Percentiles rank a stretch among this genome's conserved stretches.
Conservation (phyloP, 441 rosid species). For the Mallotus japonicus region DNA sequence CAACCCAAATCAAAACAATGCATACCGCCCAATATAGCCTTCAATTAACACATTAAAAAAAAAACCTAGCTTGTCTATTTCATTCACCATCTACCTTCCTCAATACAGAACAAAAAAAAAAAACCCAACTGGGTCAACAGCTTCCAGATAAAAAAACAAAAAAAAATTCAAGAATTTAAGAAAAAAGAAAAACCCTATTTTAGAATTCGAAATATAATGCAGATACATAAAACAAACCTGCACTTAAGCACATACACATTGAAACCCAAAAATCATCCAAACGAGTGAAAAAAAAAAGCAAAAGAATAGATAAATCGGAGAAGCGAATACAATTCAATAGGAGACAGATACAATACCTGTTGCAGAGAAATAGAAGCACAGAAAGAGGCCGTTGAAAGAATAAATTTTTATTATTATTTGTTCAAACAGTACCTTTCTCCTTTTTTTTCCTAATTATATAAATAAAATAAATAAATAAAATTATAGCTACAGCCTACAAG, state of each 20-base stretch:
- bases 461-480: background rate
- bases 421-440: background rate
- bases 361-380: slow-evolving; percentile 11
- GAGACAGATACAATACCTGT: background rate
- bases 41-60: slow-evolving; percentile 12
- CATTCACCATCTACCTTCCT: slow-evolving; percentile 13
- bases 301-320: slow-evolving; percentile 13
- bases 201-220: slow-evolving; percentile 44
- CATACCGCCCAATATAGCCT: slow-evolving; percentile 28
- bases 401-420: background rate
- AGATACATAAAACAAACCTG: slow-evolving; percentile 15
- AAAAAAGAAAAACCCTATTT: slow-evolving; percentile 33
- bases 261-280: background rate
- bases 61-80: slow-evolving; percentile 21
- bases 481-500: background rate
- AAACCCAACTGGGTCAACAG: slow-evolving; percentile 22
- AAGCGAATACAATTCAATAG: slow-evolving; percentile 6
- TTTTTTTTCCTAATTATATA: background rate
- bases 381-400: slow-evolving; percentile 8
- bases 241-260: slow-evolving; percentile 11
- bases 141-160: slow-evolving; percentile 6
- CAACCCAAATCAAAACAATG: slow-evolving; percentile 28
- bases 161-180: slow-evolving; percentile 35
- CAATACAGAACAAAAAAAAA: slow-evolving; percentile 22
- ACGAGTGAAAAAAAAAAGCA: slow-evolving; percentile 8